Evolutionary conservation across 2,329 filamentous ascomycete species (phyloP).

Genomic region (Fusarium drepaniforme): DNA sequence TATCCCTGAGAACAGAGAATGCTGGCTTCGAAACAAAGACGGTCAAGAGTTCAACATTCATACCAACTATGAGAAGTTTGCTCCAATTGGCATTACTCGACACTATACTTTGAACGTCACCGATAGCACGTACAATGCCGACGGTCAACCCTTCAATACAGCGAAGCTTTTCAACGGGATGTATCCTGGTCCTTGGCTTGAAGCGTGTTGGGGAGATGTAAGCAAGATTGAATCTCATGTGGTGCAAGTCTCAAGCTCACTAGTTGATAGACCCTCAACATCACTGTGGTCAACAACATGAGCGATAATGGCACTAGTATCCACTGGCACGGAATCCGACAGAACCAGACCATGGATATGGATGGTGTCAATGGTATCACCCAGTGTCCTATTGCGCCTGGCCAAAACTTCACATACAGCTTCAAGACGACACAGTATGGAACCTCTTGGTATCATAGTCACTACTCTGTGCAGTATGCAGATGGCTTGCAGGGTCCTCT

Average conservation of each 20-base stretch:
- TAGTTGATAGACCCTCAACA: constrained; percentile 19
- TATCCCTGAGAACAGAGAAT: constrained; percentile 38
- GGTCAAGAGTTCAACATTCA: constrained; percentile 41
- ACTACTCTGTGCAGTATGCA: constrained; percentile 40
- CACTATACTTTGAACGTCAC: constrained; percentile 38
- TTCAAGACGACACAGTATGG: constrained; percentile 38
- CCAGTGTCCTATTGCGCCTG: constrained; percentile 37
- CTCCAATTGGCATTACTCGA: constrained; percentile 35
- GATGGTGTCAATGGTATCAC: constrained; percentile 41
- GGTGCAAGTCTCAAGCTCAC: neutral
- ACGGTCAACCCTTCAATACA: constrained; percentile 34
- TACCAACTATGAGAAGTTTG: constrained; percentile 43
- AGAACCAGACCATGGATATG: constrained; percentile 36
- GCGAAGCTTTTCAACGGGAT: constrained; percentile 43
- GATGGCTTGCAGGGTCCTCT: constrained; percentile 36
- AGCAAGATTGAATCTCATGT: neutral
- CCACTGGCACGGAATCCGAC: constrained; percentile 40
- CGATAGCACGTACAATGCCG: constrained; percentile 32
- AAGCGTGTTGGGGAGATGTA: constrained; percentile 47
- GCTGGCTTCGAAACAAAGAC: constrained; percentile 42
- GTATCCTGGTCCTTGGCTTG: constrained; percentile 46
- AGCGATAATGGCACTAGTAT: constrained; percentile 36
- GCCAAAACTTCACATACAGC: constrained; percentile 28
- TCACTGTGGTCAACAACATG: constrained; percentile 34
- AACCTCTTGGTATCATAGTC: constrained; percentile 41